Evolutionary conservation across 306 rosid genomes (phyloP).

Genomic region (Hippophae gyantsensis): DNA sequence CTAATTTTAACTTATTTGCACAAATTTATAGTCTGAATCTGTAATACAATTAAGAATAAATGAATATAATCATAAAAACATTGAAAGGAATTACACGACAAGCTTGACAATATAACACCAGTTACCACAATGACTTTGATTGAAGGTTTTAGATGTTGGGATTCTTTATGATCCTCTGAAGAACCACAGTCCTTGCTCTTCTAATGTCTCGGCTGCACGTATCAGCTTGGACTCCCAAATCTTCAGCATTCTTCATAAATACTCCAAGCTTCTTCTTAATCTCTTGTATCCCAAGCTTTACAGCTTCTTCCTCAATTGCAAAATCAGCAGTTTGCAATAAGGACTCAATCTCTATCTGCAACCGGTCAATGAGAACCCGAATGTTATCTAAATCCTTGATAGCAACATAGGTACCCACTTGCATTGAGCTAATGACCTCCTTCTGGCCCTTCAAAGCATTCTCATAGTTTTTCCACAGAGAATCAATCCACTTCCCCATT

Average conservation of each 20-base stretch:
- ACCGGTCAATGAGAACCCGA: conserved; percentile 46
- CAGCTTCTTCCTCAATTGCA: conserved; percentile 65
- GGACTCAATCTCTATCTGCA: conserved; percentile 55
- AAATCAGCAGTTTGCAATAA: conserved; percentile 46
- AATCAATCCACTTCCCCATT: conserved; percentile 91
- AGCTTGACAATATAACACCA: neutral
- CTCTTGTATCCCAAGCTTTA: conserved; percentile 54
- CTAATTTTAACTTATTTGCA: no score
- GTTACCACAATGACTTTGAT: neutral
- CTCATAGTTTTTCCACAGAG: conserved; percentile 77
- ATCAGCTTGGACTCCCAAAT: conserved; percentile 80
- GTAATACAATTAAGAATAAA: conserved; percentile 20
- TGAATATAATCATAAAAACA: conserved; percentile 14
- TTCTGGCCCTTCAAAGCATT: conserved; percentile 71
- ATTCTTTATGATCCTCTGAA: conserved; percentile 77
- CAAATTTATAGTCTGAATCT: conserved; percentile 10
- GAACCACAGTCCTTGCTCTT: conserved; percentile 85
- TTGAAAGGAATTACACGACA: neutral
- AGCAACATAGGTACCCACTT: conserved; percentile 74
- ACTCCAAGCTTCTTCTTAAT: conserved; percentile 63
- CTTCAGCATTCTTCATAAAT: conserved; percentile 83
- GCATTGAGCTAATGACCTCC: conserved; percentile 76
- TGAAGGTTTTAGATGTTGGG: conserved; percentile 30
- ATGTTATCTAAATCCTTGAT: conserved; percentile 84
- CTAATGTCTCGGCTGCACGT: conserved; percentile 75